Evolutionary conservation across 164 flowering plant genomes (phyloP).

Genomic region (Cinnamomum micranthum): DNA sequence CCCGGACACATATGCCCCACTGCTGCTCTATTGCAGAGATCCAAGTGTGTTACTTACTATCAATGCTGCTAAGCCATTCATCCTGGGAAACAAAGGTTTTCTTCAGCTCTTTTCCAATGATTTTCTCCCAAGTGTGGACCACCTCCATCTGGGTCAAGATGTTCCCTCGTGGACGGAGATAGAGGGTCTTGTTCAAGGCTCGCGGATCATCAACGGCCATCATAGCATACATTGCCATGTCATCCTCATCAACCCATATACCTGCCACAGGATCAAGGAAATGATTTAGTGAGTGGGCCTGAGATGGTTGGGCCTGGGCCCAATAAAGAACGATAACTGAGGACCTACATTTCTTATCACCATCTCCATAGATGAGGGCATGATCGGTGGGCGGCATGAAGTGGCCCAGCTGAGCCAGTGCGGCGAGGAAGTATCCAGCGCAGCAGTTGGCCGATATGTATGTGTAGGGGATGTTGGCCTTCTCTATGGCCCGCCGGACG

Average conservation of each 20-base stretch:
- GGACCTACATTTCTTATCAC: slow-evolving; percentile 31
- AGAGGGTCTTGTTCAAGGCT: slow-evolving; percentile 14
- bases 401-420: slow-evolving; percentile 22
- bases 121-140: slow-evolving; percentile 12
- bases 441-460: slow-evolving; percentile 26
- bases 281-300: neutral
- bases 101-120: slow-evolving; percentile 10
- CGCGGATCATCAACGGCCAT: slow-evolving; percentile 10
- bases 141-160: slow-evolving; percentile 14
- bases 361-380: slow-evolving; percentile 28
- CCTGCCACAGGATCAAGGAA: no score
- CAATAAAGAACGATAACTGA: neutral
- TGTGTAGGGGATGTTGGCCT: slow-evolving; percentile 26
- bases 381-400: slow-evolving; percentile 30
- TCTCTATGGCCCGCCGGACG: slow-evolving; percentile 25
- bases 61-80: neutral
- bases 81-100: slow-evolving; percentile 7
- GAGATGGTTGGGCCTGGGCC: neutral
- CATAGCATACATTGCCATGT: neutral
- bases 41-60: slow-evolving; percentile 3
- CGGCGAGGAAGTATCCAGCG: slow-evolving; percentile 18
- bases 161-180: neutral
- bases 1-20: no score
- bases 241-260: slow-evolving; percentile 14
- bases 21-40: neutral